Evolutionary conservation across 345 rosid species (phyloP).

Genomic region (Lepidium africanum): DNA sequence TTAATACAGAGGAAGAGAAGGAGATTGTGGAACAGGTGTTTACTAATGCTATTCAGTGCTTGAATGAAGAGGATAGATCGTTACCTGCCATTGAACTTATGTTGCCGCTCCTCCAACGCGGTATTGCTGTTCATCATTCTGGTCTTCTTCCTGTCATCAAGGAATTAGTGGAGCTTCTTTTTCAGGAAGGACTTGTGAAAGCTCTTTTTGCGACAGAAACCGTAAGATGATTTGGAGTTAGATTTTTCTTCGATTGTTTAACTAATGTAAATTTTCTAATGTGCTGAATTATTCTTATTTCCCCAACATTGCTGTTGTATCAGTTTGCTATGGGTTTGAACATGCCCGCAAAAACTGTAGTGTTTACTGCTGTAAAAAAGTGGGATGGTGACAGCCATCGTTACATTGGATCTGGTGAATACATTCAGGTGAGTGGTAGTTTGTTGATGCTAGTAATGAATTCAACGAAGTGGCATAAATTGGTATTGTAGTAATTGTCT

Average conservation of each 20-base stretch:
- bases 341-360: constrained; percentile 99
- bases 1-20: constrained; percentile 83
- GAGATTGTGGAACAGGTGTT: constrained; percentile 73
- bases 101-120: constrained; percentile 94
- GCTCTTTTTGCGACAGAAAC: constrained; percentile 98
- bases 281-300: background rate
- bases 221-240: constrained; percentile 37
- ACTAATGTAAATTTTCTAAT: background rate
- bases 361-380: constrained; percentile 89
- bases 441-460: constrained; percentile 4
- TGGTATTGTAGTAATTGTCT: constrained; percentile 4
- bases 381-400: constrained; percentile 99
- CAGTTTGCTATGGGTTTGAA: constrained; percentile 99
- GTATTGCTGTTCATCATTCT: constrained; percentile 98
- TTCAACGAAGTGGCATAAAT: background rate
- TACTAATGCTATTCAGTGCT: constrained; percentile 70
- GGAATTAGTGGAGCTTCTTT: constrained; percentile 97
- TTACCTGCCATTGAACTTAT: constrained; percentile 94
- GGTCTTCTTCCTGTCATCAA: constrained; percentile 98
- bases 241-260: constrained; percentile 7
- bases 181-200: constrained; percentile 98
- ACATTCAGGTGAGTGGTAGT: constrained; percentile 73
- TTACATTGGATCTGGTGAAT: constrained; percentile 91
- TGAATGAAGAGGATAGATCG: constrained; percentile 91
- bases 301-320: constrained; percentile 5